Evolutionary conservation across 75 land plant genomes (phyloP).

Genomic region (Ceratopteris richardii): DNA sequence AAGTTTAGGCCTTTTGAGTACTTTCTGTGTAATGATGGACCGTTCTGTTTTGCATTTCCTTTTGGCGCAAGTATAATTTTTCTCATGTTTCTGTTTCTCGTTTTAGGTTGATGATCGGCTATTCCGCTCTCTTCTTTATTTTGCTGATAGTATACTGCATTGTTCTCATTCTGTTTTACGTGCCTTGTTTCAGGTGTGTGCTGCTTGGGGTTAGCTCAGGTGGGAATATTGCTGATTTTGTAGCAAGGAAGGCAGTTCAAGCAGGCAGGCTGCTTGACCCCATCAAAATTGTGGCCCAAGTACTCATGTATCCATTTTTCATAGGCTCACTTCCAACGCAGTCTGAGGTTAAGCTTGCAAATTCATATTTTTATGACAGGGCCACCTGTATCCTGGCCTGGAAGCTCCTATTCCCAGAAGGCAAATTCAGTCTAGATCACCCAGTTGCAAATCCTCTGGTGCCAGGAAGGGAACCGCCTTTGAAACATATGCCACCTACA

Average conservation of each 20-base stretch:
- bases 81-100: too few relatives aligned
- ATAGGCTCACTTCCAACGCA: constrained; percentile 57
- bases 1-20: too few relatives aligned
- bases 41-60: too few relatives aligned
- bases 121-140: too few relatives aligned
- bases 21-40: too few relatives aligned
- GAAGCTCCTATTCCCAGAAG: constrained; percentile 71
- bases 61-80: too few relatives aligned
- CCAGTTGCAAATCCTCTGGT: constrained; percentile 68
- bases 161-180: too few relatives aligned
- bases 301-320: constrained; percentile 76
- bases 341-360: constrained; percentile 76
- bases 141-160: too few relatives aligned
- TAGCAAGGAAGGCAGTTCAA: constrained; percentile 57
- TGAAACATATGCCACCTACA: constrained; percentile 79
- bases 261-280: constrained; percentile 58
- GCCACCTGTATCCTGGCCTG: constrained; percentile 68
- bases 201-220: constrained; percentile 81
- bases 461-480: constrained; percentile 37
- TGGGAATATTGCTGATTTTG: constrained; percentile 76
- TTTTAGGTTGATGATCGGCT: too few relatives aligned
- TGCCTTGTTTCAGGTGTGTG: constrained; percentile 49
- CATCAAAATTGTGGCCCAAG: constrained; percentile 76
- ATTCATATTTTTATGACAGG: constrained; percentile 79
- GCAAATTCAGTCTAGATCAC: constrained; percentile 59